Evolutionary conservation across 495 filamentous ascomycete genomes (phyloP), one percentile per base, ranked within the genome.

Genomic region (Neurospora sp.): DNA sequence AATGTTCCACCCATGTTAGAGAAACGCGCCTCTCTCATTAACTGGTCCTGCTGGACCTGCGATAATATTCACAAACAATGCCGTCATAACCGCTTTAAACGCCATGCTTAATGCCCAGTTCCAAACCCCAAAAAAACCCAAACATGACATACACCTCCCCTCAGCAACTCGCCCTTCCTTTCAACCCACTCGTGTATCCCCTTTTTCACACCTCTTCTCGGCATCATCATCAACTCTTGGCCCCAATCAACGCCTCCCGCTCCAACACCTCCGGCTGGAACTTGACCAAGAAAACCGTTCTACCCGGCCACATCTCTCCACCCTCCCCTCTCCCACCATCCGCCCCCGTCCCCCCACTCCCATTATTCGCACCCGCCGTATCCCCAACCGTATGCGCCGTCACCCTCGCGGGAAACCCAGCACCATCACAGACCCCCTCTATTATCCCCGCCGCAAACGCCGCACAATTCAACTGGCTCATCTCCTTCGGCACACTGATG

Each of bases 401-500:
- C 35, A 98, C 96, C 73, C 91, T 89, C 4, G 93, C 92, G 71
- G 91, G 90, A 80, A 98, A 97, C 9, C 91, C 93, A 70, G 92
- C 92, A 8, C 93, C 94, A 82, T 97, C 96, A 80, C 94, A 96
- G 0, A 97, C 90, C 7, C 96, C 96, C 86, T 99, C 96, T 71
- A 99, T 90, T 71, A 99, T 92, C 1, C 96, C 96, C 1, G 96
- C 96, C 5, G 98, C 94, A 76, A 90, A 99, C 14, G 96, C 96
- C 35, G 96, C 96, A 81, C 95, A 98, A 80, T 97, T 99, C 73
- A 99, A 87, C 87, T 94, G 91, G 81, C 85, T 92, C 94, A 99
- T 97, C 82, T 99, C 96, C 74, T 90, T 90, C 31, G 96, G 96
- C 42, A 98, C 92, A 75, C 89, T 92, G 78, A 99, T 92, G 80